A percentile compares a stretch with the other conserved stretches of the same genome.
Evolutionary conservation across 2,329 filamentous ascomycete genomes (phyloP).

Genomic region (Hymenoscyphus salicellus): DNA sequence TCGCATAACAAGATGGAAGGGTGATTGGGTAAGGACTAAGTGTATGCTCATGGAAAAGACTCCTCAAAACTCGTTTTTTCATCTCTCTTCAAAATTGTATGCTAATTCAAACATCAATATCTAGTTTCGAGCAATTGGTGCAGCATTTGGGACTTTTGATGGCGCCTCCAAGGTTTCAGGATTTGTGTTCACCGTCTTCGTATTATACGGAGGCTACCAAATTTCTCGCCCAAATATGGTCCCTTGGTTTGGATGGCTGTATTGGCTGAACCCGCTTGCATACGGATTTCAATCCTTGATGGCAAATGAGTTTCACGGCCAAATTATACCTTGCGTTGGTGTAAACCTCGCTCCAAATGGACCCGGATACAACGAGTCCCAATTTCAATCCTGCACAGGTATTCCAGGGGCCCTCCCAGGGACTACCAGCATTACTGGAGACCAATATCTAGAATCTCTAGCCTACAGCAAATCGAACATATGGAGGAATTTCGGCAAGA

Average conservation of each 20-base stretch:
- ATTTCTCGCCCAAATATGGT: no score
- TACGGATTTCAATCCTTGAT: constrained; percentile 63
- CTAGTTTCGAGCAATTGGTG: constrained; percentile 62
- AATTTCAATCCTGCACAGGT: constrained; percentile 56
- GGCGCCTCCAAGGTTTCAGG: constrained; percentile 64
- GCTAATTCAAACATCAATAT: no score
- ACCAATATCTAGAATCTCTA: constrained; percentile 55
- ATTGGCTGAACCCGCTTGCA: constrained; percentile 43
- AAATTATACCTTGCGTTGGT: constrained; percentile 55
- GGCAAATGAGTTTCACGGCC: constrained; percentile 58
- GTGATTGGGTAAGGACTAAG: no score
- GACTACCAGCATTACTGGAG: constrained; percentile 49
- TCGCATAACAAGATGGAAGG: no score
- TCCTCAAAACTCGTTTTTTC: no score
- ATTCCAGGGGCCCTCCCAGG: constrained; percentile 53
- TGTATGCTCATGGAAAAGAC: no score
- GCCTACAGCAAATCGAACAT: constrained; percentile 52
- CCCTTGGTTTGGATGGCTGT: constrained; percentile 40
- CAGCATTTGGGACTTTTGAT: constrained; percentile 61
- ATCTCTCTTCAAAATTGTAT: no score
- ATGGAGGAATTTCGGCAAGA: constrained; percentile 50
- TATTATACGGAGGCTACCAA: neutral
- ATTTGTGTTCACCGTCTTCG: neutral
- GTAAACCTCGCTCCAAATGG: constrained; percentile 58
- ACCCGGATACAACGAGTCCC: constrained; percentile 47